Evolutionary conservation across 1,284 basidiomycete genomes (phyloP).

Genomic region (Meira miltonrushii): DNA sequence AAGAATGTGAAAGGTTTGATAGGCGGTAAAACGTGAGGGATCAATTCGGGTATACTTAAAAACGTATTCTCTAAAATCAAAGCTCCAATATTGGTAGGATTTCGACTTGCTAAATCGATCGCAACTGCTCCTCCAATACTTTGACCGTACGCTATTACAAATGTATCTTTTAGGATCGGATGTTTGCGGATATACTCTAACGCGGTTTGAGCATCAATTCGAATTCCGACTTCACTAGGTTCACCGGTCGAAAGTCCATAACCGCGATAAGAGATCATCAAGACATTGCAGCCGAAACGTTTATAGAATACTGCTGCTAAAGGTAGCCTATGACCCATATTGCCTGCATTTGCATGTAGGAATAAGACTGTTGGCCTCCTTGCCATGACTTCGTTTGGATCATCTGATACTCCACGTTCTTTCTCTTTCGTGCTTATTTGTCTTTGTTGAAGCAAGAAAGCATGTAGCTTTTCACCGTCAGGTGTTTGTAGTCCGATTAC

Average conservation of each 20-base stretch:
- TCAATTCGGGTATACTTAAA: conserved; percentile 44
- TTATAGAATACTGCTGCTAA: conserved; percentile 78
- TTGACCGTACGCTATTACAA: conserved; percentile 73
- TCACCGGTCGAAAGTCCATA: conserved; percentile 77
- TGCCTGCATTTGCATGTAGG: conserved; percentile 50
- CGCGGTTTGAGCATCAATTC: conserved; percentile 67
- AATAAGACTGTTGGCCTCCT: conserved; percentile 42
- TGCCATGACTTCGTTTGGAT: conserved; percentile 15
- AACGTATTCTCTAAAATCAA: conserved; percentile 77
- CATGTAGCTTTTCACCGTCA: conserved; percentile 36
- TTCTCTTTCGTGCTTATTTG: conserved; percentile 10
- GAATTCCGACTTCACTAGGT: conserved; percentile 73
- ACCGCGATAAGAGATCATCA: conserved; percentile 84
- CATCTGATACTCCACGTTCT: conserved; percentile 12
- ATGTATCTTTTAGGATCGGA: conserved; percentile 59
- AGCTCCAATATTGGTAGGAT: conserved; percentile 62
- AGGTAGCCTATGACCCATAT: conserved; percentile 72
- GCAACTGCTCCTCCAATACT: conserved; percentile 94
- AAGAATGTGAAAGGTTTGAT: conserved; percentile 73
- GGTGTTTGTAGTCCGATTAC: conserved; percentile 43
- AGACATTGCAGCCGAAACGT: conserved; percentile 77
- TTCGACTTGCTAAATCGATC: conserved; percentile 76
- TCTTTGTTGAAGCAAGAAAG: conserved; percentile 43
- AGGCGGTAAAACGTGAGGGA: conserved; percentile 71
- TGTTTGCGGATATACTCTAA: conserved; percentile 73